Conservation (phyloP, 192 early-diverging fungal genomes). For the Backusella mclennaniae region DNA sequence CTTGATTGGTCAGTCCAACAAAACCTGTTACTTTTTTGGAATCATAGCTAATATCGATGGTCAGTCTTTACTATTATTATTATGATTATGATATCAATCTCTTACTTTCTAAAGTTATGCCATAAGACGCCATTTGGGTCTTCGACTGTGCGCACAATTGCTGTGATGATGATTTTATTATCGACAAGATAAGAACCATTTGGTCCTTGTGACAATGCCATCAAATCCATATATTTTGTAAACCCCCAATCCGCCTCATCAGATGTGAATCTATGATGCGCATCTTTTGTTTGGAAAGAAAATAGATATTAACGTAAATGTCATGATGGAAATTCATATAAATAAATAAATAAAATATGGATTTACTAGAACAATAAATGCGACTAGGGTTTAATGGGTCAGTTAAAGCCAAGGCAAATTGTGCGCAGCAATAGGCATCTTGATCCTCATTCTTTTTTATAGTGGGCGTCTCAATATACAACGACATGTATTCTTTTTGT, state of each 20-base stretch:
- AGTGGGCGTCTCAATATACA: conserved; percentile 68
- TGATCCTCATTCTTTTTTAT: conserved; percentile 63
- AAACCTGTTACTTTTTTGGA: conserved; percentile 87
- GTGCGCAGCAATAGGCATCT: conserved; percentile 80
- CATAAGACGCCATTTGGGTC: conserved; percentile 92
- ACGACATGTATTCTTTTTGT: conserved; percentile 60
- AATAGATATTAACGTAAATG: neutral
- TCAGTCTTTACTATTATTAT: neutral
- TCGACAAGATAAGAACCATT: conserved; percentile 62
- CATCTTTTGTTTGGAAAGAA: conserved; percentile 16
- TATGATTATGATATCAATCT: too few species aligned
- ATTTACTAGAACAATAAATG: conserved; percentile 40
- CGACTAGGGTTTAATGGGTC: conserved; percentile 68
- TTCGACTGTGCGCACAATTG: conserved; percentile 70
- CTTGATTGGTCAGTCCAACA: conserved; percentile 95
- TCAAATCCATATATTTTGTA: conserved; percentile 65
- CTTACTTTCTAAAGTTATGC: conserved; percentile 88
- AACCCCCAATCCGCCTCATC: conserved; percentile 96
- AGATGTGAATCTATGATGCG: conserved; percentile 81
- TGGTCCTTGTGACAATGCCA: conserved; percentile 33
- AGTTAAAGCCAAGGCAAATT: conserved; percentile 73
- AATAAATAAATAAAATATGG: neutral
- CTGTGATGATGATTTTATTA: conserved; percentile 62
- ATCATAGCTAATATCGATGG: conserved; percentile 59
- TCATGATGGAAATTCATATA: neutral